These are phyloP conservation scores for Penicillium ochrochloron DNA, from an alignment of 495 filamentous ascomycete genomes.

Conservation along the genomic window DNA sequence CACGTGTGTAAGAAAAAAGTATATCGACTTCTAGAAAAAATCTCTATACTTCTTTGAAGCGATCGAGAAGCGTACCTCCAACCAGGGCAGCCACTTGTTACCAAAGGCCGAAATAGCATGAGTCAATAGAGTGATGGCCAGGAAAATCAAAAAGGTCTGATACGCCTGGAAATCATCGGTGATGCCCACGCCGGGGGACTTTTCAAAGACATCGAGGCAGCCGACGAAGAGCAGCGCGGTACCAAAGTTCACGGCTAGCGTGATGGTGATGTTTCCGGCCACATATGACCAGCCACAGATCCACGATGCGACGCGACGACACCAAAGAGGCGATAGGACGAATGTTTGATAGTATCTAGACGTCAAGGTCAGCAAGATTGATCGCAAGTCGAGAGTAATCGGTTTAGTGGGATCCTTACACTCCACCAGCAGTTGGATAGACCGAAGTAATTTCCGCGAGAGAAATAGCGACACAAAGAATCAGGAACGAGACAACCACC, in stretches of 20 bases:
- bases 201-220: constrained; percentile 38
- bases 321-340: constrained; percentile 53
- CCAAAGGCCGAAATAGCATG: constrained; percentile 33
- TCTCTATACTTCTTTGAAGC: not conserved
- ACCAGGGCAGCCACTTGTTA: constrained; percentile 41
- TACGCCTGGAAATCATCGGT: constrained; percentile 30
- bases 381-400: no score
- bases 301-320: constrained; percentile 63
- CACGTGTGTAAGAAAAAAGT: constrained; percentile 11
- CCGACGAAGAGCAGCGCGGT: constrained; percentile 30
- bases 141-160: constrained; percentile 62
- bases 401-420: constrained; percentile 35
- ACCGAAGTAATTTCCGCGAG: constrained; percentile 73
- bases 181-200: constrained; percentile 42
- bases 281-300: constrained; percentile 73
- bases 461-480: constrained; percentile 66
- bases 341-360: constrained; percentile 64
- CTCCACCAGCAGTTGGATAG: constrained; percentile 66
- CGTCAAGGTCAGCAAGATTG: not conserved
- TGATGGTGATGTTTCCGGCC: constrained; percentile 63
- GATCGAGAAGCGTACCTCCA: constrained; percentile 46
- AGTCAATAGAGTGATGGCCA: constrained; percentile 57
- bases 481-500: constrained; percentile 65
- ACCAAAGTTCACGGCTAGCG: constrained; percentile 44
- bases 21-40: not conserved